Conservation (phyloP, 2,329 filamentous ascomycete species). For the Onygenales sp. region DNA sequence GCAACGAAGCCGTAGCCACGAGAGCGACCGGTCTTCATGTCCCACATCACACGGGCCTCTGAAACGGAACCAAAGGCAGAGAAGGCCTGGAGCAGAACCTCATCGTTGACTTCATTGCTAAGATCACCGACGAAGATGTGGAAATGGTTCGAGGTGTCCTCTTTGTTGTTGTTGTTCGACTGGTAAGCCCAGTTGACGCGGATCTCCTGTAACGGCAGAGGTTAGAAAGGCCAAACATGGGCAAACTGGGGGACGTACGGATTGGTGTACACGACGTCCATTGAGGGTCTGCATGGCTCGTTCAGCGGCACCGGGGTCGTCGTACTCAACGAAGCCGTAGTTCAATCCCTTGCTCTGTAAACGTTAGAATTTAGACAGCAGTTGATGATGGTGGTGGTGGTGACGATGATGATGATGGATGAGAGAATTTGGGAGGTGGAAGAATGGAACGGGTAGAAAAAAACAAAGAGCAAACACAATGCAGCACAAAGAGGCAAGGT, state of each 20-base stretch:
- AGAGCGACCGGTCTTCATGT: constrained; percentile 98
- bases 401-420: constrained; percentile 3
- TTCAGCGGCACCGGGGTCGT: constrained; percentile 92
- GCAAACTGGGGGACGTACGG: constrained; percentile 48
- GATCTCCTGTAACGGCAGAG: constrained; percentile 60
- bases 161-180: constrained; percentile 86
- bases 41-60: constrained; percentile 99
- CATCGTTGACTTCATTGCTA: constrained; percentile 97
- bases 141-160: constrained; percentile 96
- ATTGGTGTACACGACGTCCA: constrained; percentile 88
- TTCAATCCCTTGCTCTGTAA: constrained; percentile 88
- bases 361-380: constrained; percentile 16
- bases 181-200: constrained; percentile 99
- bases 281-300: constrained; percentile 96
- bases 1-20: constrained; percentile 97
- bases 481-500: not conserved
- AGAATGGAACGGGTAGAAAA: not conserved
- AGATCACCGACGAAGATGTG: constrained; percentile 98
- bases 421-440: not conserved
- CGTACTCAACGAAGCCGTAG: constrained; percentile 98
- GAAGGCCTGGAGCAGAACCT: constrained; percentile 86
- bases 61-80: constrained; percentile 92
- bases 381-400: not conserved
- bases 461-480: not conserved
- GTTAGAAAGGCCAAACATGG: not conserved